Conservation (phyloP, 495 filamentous ascomycete genomes). For the Daldinia bambusicola region DNA sequence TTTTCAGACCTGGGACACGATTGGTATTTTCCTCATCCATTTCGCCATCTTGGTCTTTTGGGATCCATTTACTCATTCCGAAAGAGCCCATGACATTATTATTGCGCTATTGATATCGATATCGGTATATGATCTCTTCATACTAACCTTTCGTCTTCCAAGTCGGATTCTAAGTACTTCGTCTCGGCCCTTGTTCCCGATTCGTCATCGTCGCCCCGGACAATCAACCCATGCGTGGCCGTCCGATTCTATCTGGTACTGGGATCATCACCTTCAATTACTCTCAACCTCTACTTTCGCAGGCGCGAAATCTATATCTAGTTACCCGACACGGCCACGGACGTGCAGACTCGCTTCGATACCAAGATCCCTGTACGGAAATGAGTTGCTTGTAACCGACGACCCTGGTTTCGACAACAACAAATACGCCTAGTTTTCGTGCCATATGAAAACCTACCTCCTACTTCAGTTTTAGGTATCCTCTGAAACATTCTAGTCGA, state of each 20-base stretch:
- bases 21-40: background rate
- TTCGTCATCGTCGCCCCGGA: slow-evolving; percentile 13
- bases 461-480: background rate
- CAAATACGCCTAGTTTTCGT: background rate
- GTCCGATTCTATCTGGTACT: background rate
- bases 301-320: slow-evolving; percentile 6
- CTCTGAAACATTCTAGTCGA: background rate
- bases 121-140: slow-evolving; percentile 23
- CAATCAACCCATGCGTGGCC: slow-evolving; percentile 8
- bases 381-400: slow-evolving; percentile 18
- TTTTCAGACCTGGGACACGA: background rate
- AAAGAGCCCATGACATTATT: background rate
- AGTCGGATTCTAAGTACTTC: slow-evolving; percentile 21
- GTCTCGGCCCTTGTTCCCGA: slow-evolving; percentile 7
- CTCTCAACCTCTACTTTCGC: slow-evolving; percentile 3
- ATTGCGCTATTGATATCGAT: slow-evolving; percentile 10
- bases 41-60: background rate
- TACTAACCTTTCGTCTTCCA: slow-evolving; percentile 33
- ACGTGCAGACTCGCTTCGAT: slow-evolving; percentile 19
- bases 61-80: background rate
- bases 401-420: slow-evolving; percentile 1
- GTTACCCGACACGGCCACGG: slow-evolving; percentile 5
- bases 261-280: slow-evolving; percentile 1
- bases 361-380: slow-evolving; percentile 5
- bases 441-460: background rate